These are phyloP conservation scores for Limtongia smithiae DNA, from an alignment of 805 yeast species.

Conservation along the genomic window DNA sequence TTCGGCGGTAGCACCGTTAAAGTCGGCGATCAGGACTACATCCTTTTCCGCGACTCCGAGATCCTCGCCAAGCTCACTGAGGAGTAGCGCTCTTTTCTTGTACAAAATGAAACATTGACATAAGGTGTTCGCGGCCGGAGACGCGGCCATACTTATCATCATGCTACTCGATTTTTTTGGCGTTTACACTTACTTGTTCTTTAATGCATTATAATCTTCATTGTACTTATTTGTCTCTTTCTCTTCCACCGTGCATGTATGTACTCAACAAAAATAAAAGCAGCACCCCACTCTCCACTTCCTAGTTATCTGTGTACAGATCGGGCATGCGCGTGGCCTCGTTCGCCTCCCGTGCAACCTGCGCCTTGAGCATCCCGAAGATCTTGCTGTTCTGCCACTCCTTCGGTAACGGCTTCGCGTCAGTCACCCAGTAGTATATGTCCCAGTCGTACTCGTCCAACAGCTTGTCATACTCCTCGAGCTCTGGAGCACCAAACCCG, in stretches of 20 bases:
- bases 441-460: slow-evolving; percentile 99
- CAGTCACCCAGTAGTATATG: slow-evolving; percentile 95
- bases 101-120: slow-evolving; percentile 8
- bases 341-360: slow-evolving; percentile 63
- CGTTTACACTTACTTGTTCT: too few relatives aligned
- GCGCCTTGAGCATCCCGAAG: slow-evolving; percentile 62
- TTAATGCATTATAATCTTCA: too few relatives aligned
- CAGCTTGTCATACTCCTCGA: slow-evolving; percentile 67
- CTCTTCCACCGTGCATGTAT: not conserved
- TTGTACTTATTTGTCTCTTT: too few relatives aligned
- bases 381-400: slow-evolving; percentile 71
- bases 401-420: slow-evolving; percentile 70
- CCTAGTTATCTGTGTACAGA: slow-evolving; percentile 35
- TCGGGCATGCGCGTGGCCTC: slow-evolving; percentile 87
- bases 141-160: not conserved
- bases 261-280: not conserved
- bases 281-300: not conserved
- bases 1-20: slow-evolving; percentile 90
- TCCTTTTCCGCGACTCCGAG: slow-evolving; percentile 89
- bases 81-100: too few relatives aligned
- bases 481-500: slow-evolving; percentile 55
- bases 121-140: not conserved
- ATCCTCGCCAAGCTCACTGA: slow-evolving; percentile 83
- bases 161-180: too few relatives aligned
- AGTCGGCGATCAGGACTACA: slow-evolving; percentile 68